Evolutionary conservation across 257 asterid species (phyloP), one percentile per base, ranked within the genome.

Genomic region (Cordia subcordata): DNA sequence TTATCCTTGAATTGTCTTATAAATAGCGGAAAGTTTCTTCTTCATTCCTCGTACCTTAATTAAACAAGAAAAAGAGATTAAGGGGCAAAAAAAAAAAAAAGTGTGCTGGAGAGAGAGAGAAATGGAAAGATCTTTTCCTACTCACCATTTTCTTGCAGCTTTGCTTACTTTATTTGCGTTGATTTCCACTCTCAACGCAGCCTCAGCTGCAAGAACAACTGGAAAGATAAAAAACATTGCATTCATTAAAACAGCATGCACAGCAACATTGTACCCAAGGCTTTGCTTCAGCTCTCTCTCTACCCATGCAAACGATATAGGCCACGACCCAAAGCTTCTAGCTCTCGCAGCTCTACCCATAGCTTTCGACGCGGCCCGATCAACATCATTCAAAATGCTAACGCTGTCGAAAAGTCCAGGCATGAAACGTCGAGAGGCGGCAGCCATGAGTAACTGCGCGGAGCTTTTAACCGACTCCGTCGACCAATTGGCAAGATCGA

Each of bases 201-300:
- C 57, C 33, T 23, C 63, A 19, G 57, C 74, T 8, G 75, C 76
- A 54, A 62, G 77, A 37, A 55, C 56, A 12, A 13, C 70, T 53
- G 58, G 72, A 47, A 33, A 49, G 5, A 47, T 73, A 38, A n/a
- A n/a, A n/a, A 64, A 67, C 78, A 72, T 80, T 17, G 71, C 65
- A n/a, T 88, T 71, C 75, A 75, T 88, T 68, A 79, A 73, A 47
- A 69, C 69, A 4, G 82, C 87, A 0, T 89, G 96, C 78, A 68
- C 82, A 18, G 35, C 81, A 57, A 89, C 96, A 27, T 38, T 80
- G 44, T 89, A 89, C 73, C 96, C 94, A 1, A 38, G 22, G 0
- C 89, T 89, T 12, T 86, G 97, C 80, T 79, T 61, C 79, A 21
- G 75, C 38, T 76, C 95, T 55, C 90, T 88, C 62, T 67, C 81